Evolutionary conservation across 23 red algal species (phyloP), one percentile per base, ranked within the genome.

Genomic region (Agarophyton chilense): DNA sequence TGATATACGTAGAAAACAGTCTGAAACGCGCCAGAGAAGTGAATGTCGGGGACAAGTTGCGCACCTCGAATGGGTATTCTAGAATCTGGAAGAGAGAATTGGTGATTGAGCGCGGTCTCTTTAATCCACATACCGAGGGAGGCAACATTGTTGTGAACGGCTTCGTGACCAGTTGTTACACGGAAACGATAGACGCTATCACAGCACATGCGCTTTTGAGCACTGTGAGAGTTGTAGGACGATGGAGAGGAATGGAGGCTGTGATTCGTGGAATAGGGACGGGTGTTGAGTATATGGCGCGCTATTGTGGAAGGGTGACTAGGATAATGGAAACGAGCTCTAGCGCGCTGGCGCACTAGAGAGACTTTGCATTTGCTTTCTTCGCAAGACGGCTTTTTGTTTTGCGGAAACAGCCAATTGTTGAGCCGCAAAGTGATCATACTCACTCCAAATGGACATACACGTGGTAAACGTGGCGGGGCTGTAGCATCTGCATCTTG

Each of bases 61-160:
- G 56, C 17, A 5, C 10, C 4, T 13, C n/a, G 51, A 13, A 57
- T 10, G 77, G 77, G 28, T 41, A 55, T 19, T 21, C 52, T n/a
- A 42, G 21, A 42, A 34, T 81, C 25, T 57, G 77, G 52, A 81
- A 81, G 47, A 42, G 10, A 21, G 56, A 62, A 57, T 25, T 17
- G 52, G 77, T 81, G 26, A 38, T 81, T 19, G 77, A 57, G 4
- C 77, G 56, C 38, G 86, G 86, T 29, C 72, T 90, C 4, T 90
- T 63, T 68, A 90, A 90, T 52, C 86, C 86, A 0, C 70, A 78
- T 19, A 90, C 86, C 0, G 55, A 57, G 45, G 47, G 71, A 35
- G 86, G 86, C 16, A 67, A 78, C 22, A 43, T 90, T 0, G 43
- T 79, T 12, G 86, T 90, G 21, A 71, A 90, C 70, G 86, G 86